phyloP scores from a whole-genome alignment of 164 flowering plant species.

The Dillenia turbinata region DNA sequence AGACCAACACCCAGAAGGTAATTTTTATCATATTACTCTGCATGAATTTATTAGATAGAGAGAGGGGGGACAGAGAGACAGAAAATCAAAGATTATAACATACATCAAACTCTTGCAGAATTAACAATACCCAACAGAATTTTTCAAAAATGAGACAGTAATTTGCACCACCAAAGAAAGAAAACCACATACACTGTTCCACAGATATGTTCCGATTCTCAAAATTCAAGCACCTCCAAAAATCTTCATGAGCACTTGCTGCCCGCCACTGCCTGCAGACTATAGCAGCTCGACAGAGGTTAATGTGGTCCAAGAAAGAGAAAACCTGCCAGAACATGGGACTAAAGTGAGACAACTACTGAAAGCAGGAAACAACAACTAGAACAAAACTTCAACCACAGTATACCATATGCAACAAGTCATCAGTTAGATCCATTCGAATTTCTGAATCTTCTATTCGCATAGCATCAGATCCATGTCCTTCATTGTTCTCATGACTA shows the following conservation, averaged over 20 bases:
- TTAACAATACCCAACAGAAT: too few relatives aligned
- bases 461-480: conserved; percentile 20
- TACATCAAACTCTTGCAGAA: too few relatives aligned
- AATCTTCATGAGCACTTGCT: conserved; percentile 94
- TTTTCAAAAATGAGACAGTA: neutral
- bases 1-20: too few relatives aligned
- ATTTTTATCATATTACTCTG: too few relatives aligned
- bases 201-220: conserved; percentile 61
- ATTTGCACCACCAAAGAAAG: neutral
- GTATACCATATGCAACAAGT: conserved; percentile 87
- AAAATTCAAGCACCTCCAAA: conserved; percentile 89
- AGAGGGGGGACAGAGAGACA: too few relatives aligned
- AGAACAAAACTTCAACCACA: neutral
- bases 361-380: neutral
- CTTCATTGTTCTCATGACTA: conserved; percentile 25
- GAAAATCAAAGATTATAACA: too few relatives aligned
- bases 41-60: too few relatives aligned
- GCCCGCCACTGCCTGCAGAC: conserved; percentile 96
- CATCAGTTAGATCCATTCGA: conserved; percentile 93
- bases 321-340: conserved; percentile 54
- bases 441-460: conserved; percentile 50
- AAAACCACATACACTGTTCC: conserved; percentile 57
- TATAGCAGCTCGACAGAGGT: conserved; percentile 82
- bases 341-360: neutral
- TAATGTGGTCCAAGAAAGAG: conserved; percentile 75